Evolutionary conservation across 2,329 filamentous ascomycete genomes (phyloP).

Genomic region (Myriosclerotinia duriaeana): DNA sequence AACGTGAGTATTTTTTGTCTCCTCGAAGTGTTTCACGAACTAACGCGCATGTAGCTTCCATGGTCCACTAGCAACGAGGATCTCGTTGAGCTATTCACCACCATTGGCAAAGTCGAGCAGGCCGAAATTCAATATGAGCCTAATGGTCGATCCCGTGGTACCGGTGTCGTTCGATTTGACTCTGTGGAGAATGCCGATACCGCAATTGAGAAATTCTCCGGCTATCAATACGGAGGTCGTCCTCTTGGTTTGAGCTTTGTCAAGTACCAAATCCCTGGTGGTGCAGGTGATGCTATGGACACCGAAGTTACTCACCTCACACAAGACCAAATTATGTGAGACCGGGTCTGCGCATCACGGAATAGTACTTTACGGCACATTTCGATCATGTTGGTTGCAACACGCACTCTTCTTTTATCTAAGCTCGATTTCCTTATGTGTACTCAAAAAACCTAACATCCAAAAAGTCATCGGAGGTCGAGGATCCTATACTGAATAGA

Average conservation of each 20-base stretch:
- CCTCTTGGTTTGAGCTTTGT: slow-evolving; percentile 91
- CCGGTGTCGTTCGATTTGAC: slow-evolving; percentile 95
- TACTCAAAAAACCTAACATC: slow-evolving; percentile 17
- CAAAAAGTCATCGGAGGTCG: slow-evolving; percentile 8
- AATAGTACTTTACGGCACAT: slow-evolving; percentile 1
- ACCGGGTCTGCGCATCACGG: slow-evolving; percentile 13
- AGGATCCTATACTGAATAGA: slow-evolving; percentile 9
- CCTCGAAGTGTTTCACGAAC: slow-evolving; percentile 10
- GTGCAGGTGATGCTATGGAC: slow-evolving; percentile 67
- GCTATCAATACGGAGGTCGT: slow-evolving; percentile 94
- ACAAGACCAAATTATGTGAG: slow-evolving; percentile 97
- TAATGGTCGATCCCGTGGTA: slow-evolving; percentile 90
- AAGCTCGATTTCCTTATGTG: slow-evolving; percentile 21
- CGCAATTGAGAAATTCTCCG: slow-evolving; percentile 94
- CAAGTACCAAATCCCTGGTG: slow-evolving; percentile 76
- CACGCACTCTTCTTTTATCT: slow-evolving; percentile 15
- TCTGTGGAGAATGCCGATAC: slow-evolving; percentile 81
- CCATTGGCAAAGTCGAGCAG: slow-evolving; percentile 95
- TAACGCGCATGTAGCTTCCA: slow-evolving; percentile 65
- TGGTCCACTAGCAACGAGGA: slow-evolving; percentile 99
- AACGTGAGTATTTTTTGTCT: slow-evolving; percentile 66
- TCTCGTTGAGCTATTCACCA: slow-evolving; percentile 92
- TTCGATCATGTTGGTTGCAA: slow-evolving; percentile 21
- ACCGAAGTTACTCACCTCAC: slow-evolving; percentile 75
- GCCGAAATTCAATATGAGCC: slow-evolving; percentile 99